Conservation (phyloP, 2,329 filamentous ascomycete genomes). For the Dactylonectria macrodidyma region DNA sequence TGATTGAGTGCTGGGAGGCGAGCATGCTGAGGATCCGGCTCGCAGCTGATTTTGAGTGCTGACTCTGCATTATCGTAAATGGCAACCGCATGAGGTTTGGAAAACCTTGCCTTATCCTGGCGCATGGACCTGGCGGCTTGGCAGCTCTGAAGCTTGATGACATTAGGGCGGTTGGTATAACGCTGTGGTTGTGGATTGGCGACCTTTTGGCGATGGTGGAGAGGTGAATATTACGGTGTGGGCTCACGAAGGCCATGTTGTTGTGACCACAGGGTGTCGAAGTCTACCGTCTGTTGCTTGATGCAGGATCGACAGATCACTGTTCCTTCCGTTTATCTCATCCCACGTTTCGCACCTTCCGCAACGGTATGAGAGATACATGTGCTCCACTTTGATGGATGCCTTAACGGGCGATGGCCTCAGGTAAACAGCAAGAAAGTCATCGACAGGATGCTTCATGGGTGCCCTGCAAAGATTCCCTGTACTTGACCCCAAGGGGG, state of each 20-base stretch:
- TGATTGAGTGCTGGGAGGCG: not conserved
- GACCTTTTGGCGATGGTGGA: not conserved
- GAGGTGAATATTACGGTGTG: not conserved
- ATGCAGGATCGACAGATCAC: not conserved
- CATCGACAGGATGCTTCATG: not conserved
- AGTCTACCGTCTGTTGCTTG: not conserved
- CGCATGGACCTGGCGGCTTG: not conserved
- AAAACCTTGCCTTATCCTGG: not conserved
- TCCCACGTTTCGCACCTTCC: not conserved
- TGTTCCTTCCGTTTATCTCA: not conserved
- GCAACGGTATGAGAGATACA: not conserved
- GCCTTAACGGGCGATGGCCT: not conserved
- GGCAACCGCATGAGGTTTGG: not conserved
- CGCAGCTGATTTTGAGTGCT: not conserved
- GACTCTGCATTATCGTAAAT: not conserved
- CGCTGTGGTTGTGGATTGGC: not conserved
- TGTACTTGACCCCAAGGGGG: not conserved
- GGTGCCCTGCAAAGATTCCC: not conserved
- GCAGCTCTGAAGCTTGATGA: not conserved
- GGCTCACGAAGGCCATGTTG: not conserved
- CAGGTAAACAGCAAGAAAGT: not conserved
- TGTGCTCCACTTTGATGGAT: not conserved
- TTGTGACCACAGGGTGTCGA: not conserved
- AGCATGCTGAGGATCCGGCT: not conserved
- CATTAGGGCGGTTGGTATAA: not conserved